A percentile compares a stretch with the other conserved stretches of the same genome.
Evolutionary conservation across 495 filamentous ascomycete species (phyloP).

Genomic region (Neurospora sp.): DNA sequence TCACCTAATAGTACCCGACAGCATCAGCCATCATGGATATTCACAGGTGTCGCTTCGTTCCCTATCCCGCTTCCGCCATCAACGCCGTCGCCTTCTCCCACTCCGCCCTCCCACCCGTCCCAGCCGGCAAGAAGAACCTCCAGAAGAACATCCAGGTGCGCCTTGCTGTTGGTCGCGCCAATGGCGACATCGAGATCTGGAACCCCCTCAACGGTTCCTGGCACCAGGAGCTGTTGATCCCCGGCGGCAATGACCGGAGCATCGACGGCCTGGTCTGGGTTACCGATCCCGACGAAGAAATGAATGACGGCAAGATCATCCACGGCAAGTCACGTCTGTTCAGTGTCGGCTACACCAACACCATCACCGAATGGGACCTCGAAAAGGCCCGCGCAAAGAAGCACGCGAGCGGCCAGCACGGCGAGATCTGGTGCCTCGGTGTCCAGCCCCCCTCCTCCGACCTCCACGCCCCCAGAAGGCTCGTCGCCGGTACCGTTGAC

Average conservation of each 20-base stretch:
- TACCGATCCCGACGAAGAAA: slow-evolving; percentile 66
- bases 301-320: slow-evolving; percentile 48
- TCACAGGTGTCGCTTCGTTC: slow-evolving; percentile 93
- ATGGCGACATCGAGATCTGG: slow-evolving; percentile 98
- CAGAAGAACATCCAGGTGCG: slow-evolving; percentile 39
- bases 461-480: slow-evolving; percentile 27
- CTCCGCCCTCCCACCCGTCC: slow-evolving; percentile 50
- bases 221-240: slow-evolving; percentile 80
- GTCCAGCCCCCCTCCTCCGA: slow-evolving; percentile 55
- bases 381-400: slow-evolving; percentile 61
- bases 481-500: slow-evolving; percentile 87
- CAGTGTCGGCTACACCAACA: slow-evolving; percentile 88
- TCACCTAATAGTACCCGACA: not conserved
- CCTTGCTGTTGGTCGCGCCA: slow-evolving; percentile 83
- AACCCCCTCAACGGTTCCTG: slow-evolving; percentile 78
- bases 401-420: slow-evolving; percentile 84
- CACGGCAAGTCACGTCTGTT: slow-evolving; percentile 78
- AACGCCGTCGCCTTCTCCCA: slow-evolving; percentile 93
- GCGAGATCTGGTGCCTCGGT: slow-evolving; percentile 92
- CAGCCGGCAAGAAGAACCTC: slow-evolving; percentile 46
- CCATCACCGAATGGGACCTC: slow-evolving; percentile 91
- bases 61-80: slow-evolving; percentile 87
- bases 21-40: slow-evolving; percentile 62
- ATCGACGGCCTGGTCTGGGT: slow-evolving; percentile 89
- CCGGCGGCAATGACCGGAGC: slow-evolving; percentile 74